Evolutionary conservation across 129 eudicot genomes (phyloP).

Genomic region (Escallonia herrerae): DNA sequence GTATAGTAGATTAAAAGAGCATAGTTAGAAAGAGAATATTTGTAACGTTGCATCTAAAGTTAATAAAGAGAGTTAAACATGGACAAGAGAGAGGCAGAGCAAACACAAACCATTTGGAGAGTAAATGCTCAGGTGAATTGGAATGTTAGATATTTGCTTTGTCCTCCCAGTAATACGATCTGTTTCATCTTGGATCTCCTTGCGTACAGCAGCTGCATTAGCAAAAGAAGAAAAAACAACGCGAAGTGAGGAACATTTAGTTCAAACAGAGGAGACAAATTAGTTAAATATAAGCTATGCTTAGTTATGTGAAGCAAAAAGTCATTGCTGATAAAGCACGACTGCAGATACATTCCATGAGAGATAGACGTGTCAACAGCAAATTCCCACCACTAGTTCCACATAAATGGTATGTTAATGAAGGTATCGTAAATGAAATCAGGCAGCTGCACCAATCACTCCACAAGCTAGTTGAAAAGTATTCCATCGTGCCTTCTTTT

Average conservation of each 20-base stretch:
- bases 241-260: neutral
- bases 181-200: constrained; percentile 96
- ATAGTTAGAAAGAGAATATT: too few species aligned
- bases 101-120: constrained; percentile 75
- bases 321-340: too few species aligned
- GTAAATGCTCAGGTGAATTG: constrained; percentile 93
- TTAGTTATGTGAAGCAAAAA: neutral
- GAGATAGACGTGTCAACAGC: too few species aligned
- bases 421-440: too few species aligned
- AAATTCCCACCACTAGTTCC: too few species aligned
- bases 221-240: neutral
- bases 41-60: too few species aligned
- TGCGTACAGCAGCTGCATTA: constrained; percentile 87
- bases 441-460: too few species aligned
- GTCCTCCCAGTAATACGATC: constrained; percentile 87
- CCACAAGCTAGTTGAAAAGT: too few species aligned
- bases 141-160: constrained; percentile 84
- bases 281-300: neutral
- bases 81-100: constrained; percentile 1
- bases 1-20: too few species aligned
- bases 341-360: too few species aligned
- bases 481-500: too few species aligned
- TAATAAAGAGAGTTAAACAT: neutral
- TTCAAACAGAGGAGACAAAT: constrained; percentile 9
- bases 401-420: too few species aligned